Evolutionary conservation across 1,139 yeast species (phyloP), one percentile per base, ranked within the genome.

Genomic region (Candida pseudoviswanathii): DNA sequence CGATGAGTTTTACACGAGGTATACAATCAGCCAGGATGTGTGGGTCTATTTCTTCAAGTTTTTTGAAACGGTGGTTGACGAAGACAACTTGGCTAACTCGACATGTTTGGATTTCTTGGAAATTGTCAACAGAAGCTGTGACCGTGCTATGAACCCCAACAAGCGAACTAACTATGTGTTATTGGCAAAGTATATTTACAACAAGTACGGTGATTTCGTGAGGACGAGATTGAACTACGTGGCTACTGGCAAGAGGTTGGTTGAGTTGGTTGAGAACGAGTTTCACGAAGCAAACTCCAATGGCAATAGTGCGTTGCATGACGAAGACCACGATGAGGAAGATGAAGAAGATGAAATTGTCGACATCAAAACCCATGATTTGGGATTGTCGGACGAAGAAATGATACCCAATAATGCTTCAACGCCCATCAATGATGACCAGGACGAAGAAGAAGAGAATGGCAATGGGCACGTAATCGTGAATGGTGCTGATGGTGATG

Each of bases 101-200:
- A 78, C 95, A 3, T 81, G 95, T 56, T 72, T 91, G 47, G 94
- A 88, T 59, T 72, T 92, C 39, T 69, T 90, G 47, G 86, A 83
- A 55, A 66, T 77, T 3, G 66, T 89, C 2, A 62, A 78, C 5
- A 66, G 58, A 46, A 67, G 57, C 57, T 67, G 67, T 49, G 71
- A 69, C 34, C 49, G 59, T 4, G 58, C 58, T 22, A 51, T 60
- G 22, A 53, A 56, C 21, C 11, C 27, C 38, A 63, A 59, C 8
- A 66, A 70, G 42, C 65, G 71, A 38, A 58, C 63, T 27, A 80
- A 80, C 54, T 82, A 71, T 61, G 73, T 72, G 49, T 52, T 73
- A 8, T 58, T 87, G 49, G 81, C 82, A 4, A 71, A 64, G 34
- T 78, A 84, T 60, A 65, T 87, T 39, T 77, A 77, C 48, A 67